These are phyloP conservation scores for Datura wrightii DNA, from an alignment of 257 asterid species.

Conservation along the genomic window DNA sequence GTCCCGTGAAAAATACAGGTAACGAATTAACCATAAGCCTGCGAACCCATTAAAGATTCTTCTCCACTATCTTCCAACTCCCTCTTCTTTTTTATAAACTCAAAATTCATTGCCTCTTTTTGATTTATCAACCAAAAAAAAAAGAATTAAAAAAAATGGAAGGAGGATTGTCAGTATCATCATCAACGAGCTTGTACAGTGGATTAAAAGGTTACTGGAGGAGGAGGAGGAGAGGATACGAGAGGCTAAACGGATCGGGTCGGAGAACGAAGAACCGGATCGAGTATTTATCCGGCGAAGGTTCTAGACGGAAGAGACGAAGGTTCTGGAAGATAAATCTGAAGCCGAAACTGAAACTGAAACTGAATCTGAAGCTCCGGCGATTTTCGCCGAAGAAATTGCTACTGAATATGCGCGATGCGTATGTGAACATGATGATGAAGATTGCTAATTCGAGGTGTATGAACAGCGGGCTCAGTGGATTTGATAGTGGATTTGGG, in stretches of 20 bases:
- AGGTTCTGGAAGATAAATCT: conserved; percentile 56
- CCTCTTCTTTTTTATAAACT: background rate
- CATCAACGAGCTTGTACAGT: conserved; percentile 34
- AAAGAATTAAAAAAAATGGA: conserved; percentile 38
- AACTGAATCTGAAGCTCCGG: conserved; percentile 46
- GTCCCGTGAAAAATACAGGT: conserved; percentile 19
- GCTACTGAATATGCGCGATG: conserved; percentile 56
- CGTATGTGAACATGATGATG: conserved; percentile 66
- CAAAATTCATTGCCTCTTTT: background rate
- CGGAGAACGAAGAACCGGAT: conserved; percentile 34
- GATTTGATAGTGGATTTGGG: conserved; percentile 19
- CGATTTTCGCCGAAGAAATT: conserved; percentile 69
- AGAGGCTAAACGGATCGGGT: conserved; percentile 43
- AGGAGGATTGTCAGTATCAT: conserved; percentile 25
- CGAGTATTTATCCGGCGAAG: background rate
- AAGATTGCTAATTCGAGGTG: conserved; percentile 50
- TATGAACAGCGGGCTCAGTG: conserved; percentile 42
- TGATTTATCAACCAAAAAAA: background rate
- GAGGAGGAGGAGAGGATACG: conserved; percentile 51
- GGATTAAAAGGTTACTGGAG: conserved; percentile 68
- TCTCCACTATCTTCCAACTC: background rate
- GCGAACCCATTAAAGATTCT: background rate
- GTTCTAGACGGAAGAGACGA: conserved; percentile 33
- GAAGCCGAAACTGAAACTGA: conserved; percentile 43
- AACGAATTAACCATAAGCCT: conserved; percentile 10